Evolutionary conservation across 345 rosid species (phyloP), one percentile per base, ranked within the genome.

Genomic region (Eucalyptus curtisii): DNA sequence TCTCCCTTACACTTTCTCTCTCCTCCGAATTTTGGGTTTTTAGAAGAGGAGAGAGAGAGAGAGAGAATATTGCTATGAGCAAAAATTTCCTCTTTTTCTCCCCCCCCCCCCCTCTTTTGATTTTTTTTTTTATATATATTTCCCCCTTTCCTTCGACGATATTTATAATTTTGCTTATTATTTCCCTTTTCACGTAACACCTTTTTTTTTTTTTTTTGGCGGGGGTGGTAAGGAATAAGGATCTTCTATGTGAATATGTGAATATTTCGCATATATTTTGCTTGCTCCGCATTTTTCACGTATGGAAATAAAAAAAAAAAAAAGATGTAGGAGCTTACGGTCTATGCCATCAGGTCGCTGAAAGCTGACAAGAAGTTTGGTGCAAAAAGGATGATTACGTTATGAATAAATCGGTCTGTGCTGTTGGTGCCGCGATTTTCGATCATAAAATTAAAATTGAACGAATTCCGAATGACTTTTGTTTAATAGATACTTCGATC

Each of bases 171-270:
- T 68, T 14, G 37, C 8, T 37, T 19, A 20, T 37, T 19, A 20
- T 37, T 37, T 20, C 82, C 82, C 82, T 10, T 64, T 76, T 40
- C 47, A 11, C 30, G 47, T 22, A 47, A 22, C 27, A 8, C 84
- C 27, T 2, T 6, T 11, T 76, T 4, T 53, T 17, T 8, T 22
- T 53, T 3, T 22, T 22, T 8, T 53, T 9, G 25, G 24, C 1
- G 9, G 13, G 14, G 3, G 31, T n/a, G n/a, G n/a, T n/a, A n/a
- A n/a, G 31, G 3, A 1, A 1, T 3, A 13, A 30, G 68, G 33
- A 61, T 61, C 68, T 61, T 61, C 68, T 30, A 1, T 13, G 33
- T 61, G 68, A 61, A 61, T 30, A 1, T 13, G 33, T 61, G 68
- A 61, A 61, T 61, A 61, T 61, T 61, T 61, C 31, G 68, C 33